These are phyloP conservation scores for Candida sphagnicola DNA, from an alignment of 805 yeast genomes.

Conservation along the genomic window DNA sequence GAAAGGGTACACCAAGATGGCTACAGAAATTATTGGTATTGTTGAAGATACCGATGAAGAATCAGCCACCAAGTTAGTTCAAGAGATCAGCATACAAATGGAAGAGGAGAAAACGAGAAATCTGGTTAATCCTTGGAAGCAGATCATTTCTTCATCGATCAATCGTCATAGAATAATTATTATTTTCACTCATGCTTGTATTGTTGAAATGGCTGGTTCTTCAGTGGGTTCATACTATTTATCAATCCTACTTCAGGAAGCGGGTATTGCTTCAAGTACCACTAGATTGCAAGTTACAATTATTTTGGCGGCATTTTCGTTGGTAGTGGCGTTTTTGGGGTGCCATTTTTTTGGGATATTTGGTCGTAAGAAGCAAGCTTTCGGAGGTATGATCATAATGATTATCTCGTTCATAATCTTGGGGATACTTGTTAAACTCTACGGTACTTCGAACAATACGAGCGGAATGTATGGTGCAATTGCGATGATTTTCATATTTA, in stretches of 20 bases:
- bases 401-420: constrained; percentile 4
- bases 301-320: constrained; percentile 11
- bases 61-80: not conserved
- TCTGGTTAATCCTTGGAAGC: constrained; percentile 6
- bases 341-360: constrained; percentile 8
- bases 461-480: constrained; percentile 12
- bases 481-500: constrained; percentile 14
- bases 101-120: not conserved
- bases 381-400: constrained; percentile 8
- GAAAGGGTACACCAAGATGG: constrained; percentile 12
- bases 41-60: constrained; percentile 3
- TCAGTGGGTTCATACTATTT: constrained; percentile 13
- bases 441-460: constrained; percentile 7
- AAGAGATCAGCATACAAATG: constrained; percentile 3
- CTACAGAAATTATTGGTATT: constrained; percentile 10
- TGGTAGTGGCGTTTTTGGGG: constrained; percentile 9
- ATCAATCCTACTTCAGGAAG: constrained; percentile 10
- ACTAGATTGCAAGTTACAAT: constrained; percentile 11
- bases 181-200: constrained; percentile 8
- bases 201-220: constrained; percentile 13
- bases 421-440: constrained; percentile 10
- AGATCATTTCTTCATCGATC: constrained; percentile 6
- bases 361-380: constrained; percentile 10
- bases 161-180: constrained; percentile 8
- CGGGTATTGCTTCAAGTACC: constrained; percentile 10